Conservation (phyloP, 78 protist species). For the Pelomyxa schiedti region DNA sequence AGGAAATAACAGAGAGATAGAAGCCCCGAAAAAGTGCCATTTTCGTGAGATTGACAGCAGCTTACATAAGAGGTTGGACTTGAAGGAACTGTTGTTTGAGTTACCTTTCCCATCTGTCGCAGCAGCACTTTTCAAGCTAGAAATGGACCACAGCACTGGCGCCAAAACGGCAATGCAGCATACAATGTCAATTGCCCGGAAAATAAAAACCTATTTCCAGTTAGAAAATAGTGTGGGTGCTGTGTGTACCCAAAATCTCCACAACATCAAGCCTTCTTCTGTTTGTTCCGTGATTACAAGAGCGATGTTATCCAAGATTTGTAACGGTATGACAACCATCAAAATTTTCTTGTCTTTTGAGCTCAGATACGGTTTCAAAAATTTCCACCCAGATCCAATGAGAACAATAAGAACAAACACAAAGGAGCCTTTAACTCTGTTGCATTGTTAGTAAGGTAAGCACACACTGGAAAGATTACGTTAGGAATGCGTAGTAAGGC, state of each 20-base stretch:
- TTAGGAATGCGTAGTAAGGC: neutral
- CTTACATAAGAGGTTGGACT: neutral
- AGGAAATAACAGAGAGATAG: slow-evolving; percentile 36
- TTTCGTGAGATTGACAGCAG: neutral
- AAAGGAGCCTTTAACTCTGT: slow-evolving; percentile 30
- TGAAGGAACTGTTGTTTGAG: neutral
- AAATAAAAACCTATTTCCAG: slow-evolving; percentile 4
- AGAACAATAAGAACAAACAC: slow-evolving; percentile 36
- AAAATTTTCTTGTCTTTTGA: slow-evolving; percentile 42
- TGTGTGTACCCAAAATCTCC: slow-evolving; percentile 2
- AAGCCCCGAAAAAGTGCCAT: slow-evolving; percentile 37
- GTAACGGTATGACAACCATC: slow-evolving; percentile 17
- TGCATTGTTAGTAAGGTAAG: neutral
- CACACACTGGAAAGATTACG: neutral
- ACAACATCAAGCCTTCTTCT: slow-evolving; percentile 18
- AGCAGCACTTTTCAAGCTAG: slow-evolving; percentile 10
- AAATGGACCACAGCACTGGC: slow-evolving; percentile 62
- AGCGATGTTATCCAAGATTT: slow-evolving; percentile 33
- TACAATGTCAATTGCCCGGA: slow-evolving; percentile 34
- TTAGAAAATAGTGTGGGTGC: neutral
- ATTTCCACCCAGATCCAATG: slow-evolving; percentile 53
- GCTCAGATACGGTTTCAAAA: slow-evolving; percentile 42
- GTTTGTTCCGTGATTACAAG: slow-evolving; percentile 39
- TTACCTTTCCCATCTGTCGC: slow-evolving; percentile 32
- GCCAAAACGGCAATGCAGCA: slow-evolving; percentile 53